Base-by-base conservation (phyloP, 2,329 filamentous ascomycete species). In the Mycosphaerella sp. region DNA sequence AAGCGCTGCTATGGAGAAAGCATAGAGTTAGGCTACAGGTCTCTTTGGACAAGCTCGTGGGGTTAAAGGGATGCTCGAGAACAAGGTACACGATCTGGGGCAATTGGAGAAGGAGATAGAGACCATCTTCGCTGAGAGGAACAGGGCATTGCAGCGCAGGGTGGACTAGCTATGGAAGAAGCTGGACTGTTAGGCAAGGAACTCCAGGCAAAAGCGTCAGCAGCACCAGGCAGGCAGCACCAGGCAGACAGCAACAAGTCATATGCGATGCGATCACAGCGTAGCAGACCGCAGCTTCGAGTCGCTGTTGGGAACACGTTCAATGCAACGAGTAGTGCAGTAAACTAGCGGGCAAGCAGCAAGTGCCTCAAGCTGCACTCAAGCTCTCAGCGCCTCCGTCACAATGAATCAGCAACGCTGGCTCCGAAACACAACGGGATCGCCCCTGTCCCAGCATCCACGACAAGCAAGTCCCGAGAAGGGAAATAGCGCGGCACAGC, bases 101-200 rank as follows among this genome's bases (percentile, higher is more conserved):
- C 50, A 54, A 16, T 49, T 56, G 57, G 53, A 59, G 53, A 57
- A 59, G 16, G 57, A 57, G 30, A 55, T 59, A 9, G 57, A 56
- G 32, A 34, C 49, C 7, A 45, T 57, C 52, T 48, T 47, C 2
- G 37, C 53, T 8, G 57, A 57, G 45, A 57, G 54, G 54, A 53
- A 25, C 41, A 52, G 32, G 51, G 46, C 21, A 37, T 59, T 9
- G 43, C 47, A 12, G 32, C 36, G 4, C 44, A 53, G 8, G 41
- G 57, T 4, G 50, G 57, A 25, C 17, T 41, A 8, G 51, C 52
- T 13, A 52, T 53, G 14, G 34, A 52, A 28, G 55, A 58, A 13
- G 45, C 55, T 12, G 49, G 43, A 39, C 45, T 50, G 18, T 37
- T 59, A 14, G 55, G 57, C 2, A 44, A 57, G 18, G 49, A 59